Conservation (phyloP, 345 rosid species). For the Garcia nutans region DNA sequence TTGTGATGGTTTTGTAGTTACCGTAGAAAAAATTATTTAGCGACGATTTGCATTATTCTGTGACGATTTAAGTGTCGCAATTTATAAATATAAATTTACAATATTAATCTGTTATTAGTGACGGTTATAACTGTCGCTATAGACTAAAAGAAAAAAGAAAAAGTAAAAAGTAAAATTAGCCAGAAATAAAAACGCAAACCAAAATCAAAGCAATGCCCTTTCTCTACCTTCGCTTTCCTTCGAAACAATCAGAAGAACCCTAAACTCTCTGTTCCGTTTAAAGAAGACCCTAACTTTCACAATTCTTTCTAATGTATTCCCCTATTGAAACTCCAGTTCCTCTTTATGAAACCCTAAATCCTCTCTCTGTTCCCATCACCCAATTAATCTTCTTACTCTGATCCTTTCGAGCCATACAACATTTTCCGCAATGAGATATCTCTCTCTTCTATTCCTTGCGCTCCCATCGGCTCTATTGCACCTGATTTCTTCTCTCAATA, state of each 20-base stretch:
- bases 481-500: constrained; percentile 71
- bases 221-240: constrained; percentile 1
- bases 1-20: too few species aligned
- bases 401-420: constrained; percentile 42
- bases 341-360: constrained; percentile 62
- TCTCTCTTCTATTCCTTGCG: constrained; percentile 22
- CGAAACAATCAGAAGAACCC: background rate
- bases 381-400: constrained; percentile 23
- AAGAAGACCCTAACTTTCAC: background rate
- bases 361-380: constrained; percentile 23
- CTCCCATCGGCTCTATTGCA: constrained; percentile 38
- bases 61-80: too few species aligned
- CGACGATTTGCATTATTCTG: too few species aligned
- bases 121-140: too few species aligned
- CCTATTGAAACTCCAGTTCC: constrained; percentile 32
- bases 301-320: background rate
- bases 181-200: too few species aligned
- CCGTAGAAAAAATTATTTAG: too few species aligned
- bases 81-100: too few species aligned
- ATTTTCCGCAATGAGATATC: constrained; percentile 81
- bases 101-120: too few species aligned
- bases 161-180: too few species aligned
- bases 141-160: too few species aligned
- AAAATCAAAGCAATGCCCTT: too few species aligned
- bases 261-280: background rate